These are phyloP conservation scores for Cystobasidium onofrii DNA, from an alignment of 768 basidiomycete genomes.

Conservation along the genomic window DNA sequence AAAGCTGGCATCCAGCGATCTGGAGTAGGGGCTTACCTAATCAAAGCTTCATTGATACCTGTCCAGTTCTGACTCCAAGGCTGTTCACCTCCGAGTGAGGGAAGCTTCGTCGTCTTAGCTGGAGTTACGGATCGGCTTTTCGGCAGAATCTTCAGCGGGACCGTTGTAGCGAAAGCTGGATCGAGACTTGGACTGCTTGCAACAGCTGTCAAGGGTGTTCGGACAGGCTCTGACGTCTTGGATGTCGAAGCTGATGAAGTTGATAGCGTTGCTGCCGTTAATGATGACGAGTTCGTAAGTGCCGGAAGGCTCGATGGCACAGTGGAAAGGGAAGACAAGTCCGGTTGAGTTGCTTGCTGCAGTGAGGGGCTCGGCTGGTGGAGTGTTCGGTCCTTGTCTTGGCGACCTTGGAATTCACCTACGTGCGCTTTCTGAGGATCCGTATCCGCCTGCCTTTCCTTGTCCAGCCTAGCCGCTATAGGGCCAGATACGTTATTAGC, in stretches of 20 bases:
- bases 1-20: not conserved
- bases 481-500: too few species aligned
- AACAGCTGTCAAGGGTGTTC: not conserved
- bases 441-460: too few species aligned
- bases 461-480: too few species aligned
- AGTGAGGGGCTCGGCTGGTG: too few species aligned
- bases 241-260: not conserved
- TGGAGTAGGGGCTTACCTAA: not conserved
- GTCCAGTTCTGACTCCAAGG: conserved; percentile 6
- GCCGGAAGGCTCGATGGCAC: not conserved
- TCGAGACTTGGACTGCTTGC: not conserved
- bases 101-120: not conserved
- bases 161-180: not conserved
- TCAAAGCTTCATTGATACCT: not conserved
- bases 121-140: not conserved
- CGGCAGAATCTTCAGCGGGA: not conserved
- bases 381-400: too few species aligned
- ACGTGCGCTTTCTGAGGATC: too few species aligned
- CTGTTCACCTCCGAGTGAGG: not conserved
- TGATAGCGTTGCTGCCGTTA: not conserved
- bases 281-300: not conserved
- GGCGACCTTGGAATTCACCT: too few species aligned
- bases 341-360: not conserved
- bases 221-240: not conserved
- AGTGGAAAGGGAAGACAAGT: not conserved